Conservation (phyloP, 2,329 filamentous ascomycete species). For the Colletotrichum cuscutae region DNA sequence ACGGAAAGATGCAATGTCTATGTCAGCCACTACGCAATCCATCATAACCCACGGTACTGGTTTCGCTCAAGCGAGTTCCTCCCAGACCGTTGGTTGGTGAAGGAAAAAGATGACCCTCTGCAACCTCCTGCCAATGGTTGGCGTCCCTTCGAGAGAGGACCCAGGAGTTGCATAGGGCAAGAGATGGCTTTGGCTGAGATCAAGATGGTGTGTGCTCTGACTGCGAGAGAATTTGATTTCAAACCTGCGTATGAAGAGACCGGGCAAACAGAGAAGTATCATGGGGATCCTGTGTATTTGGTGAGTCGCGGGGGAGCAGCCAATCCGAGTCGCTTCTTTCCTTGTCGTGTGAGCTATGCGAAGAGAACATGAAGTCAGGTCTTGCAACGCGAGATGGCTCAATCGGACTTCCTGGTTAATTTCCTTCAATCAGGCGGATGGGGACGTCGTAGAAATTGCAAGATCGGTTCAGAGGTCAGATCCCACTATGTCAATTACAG, state of each 20-base stretch:
- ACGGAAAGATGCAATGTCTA: slow-evolving; percentile 47
- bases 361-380: not conserved
- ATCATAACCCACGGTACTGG: slow-evolving; percentile 52
- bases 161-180: slow-evolving; percentile 66
- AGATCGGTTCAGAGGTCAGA: no score
- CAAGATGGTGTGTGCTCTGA: slow-evolving; percentile 60
- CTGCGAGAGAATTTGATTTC: slow-evolving; percentile 61
- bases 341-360: not conserved
- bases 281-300: not conserved
- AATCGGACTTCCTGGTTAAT: not conserved
- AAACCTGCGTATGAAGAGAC: slow-evolving; percentile 49
- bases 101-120: slow-evolving; percentile 42
- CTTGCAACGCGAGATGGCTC: not conserved
- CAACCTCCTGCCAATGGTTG: slow-evolving; percentile 56
- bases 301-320: slow-evolving; percentile 13
- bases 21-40: slow-evolving; percentile 42
- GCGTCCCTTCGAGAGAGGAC: slow-evolving; percentile 64
- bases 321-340: slow-evolving; percentile 1
- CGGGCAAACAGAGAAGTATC: slow-evolving; percentile 29
- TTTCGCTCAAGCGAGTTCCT: slow-evolving; percentile 49
- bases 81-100: slow-evolving; percentile 53
- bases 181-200: slow-evolving; percentile 64
- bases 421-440: not conserved
- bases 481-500: no score
- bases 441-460: not conserved